A percentile compares a stretch with the other conserved stretches of the same genome.
These are phyloP conservation scores for Skeletonema menzelii DNA, from an alignment of 108 stramenopile genomes.

Conservation along the genomic window DNA sequence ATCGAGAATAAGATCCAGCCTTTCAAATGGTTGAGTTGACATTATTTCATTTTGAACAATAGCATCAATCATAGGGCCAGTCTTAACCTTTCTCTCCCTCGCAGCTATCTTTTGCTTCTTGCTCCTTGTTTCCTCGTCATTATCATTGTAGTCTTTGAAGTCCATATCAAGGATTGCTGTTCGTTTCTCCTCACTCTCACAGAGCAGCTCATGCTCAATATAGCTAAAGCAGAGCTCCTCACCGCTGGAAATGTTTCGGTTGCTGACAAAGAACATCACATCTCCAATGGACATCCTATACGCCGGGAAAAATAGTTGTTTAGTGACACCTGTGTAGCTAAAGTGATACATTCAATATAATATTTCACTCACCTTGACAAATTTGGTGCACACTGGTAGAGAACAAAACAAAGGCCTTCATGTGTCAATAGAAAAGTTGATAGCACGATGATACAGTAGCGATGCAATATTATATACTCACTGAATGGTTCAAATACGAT, in stretches of 20 bases:
- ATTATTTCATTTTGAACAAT: conserved; percentile 81
- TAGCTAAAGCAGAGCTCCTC: conserved; percentile 74
- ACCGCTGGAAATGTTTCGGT: conserved; percentile 59
- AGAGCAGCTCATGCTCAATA: conserved; percentile 76
- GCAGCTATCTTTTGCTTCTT: background rate
- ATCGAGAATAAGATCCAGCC: conserved; percentile 63
- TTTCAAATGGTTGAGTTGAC: conserved; percentile 64
- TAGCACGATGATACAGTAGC: background rate
- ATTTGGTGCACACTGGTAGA: conserved; percentile 47
- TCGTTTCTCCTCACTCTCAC: conserved; percentile 58
- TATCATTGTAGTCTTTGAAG: conserved; percentile 52
- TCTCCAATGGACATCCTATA: conserved; percentile 71
- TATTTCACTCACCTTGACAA: conserved; percentile 33
- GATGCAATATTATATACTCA: background rate
- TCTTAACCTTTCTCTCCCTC: conserved; percentile 25
- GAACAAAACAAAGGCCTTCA: background rate
- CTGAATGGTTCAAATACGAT: conserved; percentile 76
- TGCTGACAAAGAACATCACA: conserved; percentile 80
- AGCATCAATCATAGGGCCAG: conserved; percentile 63
- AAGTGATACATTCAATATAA: background rate
- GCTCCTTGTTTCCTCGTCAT: background rate
- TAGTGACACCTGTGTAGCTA: background rate
- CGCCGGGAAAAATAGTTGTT: background rate
- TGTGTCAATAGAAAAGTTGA: background rate
- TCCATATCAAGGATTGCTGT: conserved; percentile 69